These are phyloP conservation scores for Trichosporon coremiiforme DNA, from an alignment of 1,284 basidiomycete species.

Conservation along the genomic window DNA sequence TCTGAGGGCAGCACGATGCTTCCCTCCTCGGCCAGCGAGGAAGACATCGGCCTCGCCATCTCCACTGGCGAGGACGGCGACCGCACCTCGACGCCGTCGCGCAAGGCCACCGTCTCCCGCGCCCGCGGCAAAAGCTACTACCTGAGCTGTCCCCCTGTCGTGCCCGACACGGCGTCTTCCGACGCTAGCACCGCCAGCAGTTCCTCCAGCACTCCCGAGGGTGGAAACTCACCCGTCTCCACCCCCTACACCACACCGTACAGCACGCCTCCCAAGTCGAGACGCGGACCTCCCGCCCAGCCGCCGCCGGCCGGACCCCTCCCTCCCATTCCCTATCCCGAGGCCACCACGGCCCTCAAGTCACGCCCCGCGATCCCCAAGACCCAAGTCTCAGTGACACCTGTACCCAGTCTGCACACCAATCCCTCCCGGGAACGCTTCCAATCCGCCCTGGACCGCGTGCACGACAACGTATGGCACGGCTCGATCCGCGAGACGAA, in stretches of 20 bases:
- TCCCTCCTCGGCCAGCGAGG: neutral
- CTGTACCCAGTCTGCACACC: neutral
- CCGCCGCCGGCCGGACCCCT: conserved; percentile 1
- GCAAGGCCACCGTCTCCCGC: neutral
- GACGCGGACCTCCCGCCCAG: neutral
- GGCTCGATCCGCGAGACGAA: conserved; percentile 13
- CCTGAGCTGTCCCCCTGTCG: neutral
- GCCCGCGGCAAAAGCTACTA: conserved; percentile 1
- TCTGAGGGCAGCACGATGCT: neutral
- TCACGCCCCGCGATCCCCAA: neutral
- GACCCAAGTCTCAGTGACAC: neutral
- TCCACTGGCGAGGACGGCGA: neutral
- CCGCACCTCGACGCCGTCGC: neutral
- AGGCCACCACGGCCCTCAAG: neutral
- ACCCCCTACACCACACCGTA: neutral
- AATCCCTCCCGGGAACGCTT: conserved; percentile 4
- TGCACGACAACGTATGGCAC: conserved; percentile 14
- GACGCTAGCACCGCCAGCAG: neutral
- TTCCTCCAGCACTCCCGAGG: neutral
- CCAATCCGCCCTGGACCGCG: conserved; percentile 5
- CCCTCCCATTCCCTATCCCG: neutral
- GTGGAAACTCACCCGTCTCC: neutral
- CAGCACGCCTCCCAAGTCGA: neutral
- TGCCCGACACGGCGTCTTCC: neutral
- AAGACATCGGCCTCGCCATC: conserved; percentile 9